Percentiles rank a stretch among this genome's conserved stretches.
Evolutionary conservation across 306 rosid genomes (phyloP).

Genomic region (Purshia tridentata): DNA sequence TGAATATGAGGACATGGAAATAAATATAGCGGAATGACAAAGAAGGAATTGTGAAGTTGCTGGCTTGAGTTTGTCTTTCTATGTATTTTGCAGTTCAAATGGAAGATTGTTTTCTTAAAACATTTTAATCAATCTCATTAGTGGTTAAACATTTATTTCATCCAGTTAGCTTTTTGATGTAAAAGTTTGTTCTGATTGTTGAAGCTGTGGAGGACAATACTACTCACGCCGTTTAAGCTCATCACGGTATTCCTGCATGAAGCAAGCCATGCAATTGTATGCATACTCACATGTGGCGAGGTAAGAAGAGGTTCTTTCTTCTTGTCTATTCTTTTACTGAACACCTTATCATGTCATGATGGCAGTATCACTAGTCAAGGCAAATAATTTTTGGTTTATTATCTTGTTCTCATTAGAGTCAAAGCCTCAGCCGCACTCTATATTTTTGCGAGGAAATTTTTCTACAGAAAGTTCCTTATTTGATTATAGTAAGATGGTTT

Average conservation of each 20-base stretch:
- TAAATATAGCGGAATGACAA: neutral
- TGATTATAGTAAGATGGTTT: neutral
- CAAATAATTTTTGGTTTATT: neutral
- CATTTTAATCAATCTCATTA: slow-evolving; percentile 1
- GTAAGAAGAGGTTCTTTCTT: slow-evolving; percentile 34
- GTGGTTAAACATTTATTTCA: slow-evolving; percentile 3
- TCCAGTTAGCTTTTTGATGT: slow-evolving; percentile 28
- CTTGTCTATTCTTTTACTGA: neutral
- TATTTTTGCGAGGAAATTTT: neutral
- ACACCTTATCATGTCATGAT: neutral
- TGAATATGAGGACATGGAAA: neutral
- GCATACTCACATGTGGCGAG: slow-evolving; percentile 92
- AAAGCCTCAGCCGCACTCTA: neutral
- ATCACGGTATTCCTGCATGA: slow-evolving; percentile 93
- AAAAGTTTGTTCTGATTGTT: slow-evolving; percentile 36
- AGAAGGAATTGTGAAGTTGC: neutral
- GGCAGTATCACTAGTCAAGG: neutral
- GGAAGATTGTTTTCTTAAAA: neutral
- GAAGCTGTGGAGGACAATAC: slow-evolving; percentile 86
- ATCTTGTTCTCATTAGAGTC: neutral
- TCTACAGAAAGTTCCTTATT: neutral
- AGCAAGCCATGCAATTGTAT: slow-evolving; percentile 92
- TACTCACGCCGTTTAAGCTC: slow-evolving; percentile 94
- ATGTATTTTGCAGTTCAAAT: neutral
- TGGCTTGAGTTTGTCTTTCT: neutral